Conservation (phyloP, 169 alveolate species). For the Plasmodium billcollinsi region DNA sequence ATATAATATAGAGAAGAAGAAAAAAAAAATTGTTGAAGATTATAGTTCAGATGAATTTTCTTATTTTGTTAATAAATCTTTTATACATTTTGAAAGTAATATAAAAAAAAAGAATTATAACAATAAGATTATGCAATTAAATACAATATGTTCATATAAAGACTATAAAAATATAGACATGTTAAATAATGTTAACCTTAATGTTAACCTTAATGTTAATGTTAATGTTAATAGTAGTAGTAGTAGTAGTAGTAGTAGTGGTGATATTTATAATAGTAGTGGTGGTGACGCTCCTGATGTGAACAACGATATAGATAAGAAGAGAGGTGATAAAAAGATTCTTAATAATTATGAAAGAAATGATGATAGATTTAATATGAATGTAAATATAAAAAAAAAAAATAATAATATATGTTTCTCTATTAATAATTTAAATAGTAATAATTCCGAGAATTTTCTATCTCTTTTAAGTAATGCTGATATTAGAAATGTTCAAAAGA, state of each 20-base stretch:
- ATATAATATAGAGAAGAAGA: not conserved
- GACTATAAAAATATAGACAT: not conserved
- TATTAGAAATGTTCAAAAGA: constrained; percentile 6
- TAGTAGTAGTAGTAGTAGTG: not conserved
- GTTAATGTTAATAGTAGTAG: not conserved
- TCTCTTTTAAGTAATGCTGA: constrained; percentile 32
- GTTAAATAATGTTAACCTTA: not conserved
- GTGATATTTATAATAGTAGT: not conserved
- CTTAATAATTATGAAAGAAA: too few relatives aligned
- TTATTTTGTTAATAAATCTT: constrained; percentile 4
- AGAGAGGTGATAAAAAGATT: too few relatives aligned
- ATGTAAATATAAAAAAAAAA: not conserved
- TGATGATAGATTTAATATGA: not conserved
- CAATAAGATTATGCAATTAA: not conserved
- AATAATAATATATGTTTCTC: constrained; percentile 16
- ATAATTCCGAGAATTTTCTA: constrained; percentile 1
- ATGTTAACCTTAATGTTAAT: too few relatives aligned
- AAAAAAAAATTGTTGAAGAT: not conserved
- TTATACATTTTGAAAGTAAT: not conserved
- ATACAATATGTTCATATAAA: not conserved
- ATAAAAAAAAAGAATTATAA: constrained; percentile 1
- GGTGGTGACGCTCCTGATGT: too few relatives aligned
- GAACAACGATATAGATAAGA: too few relatives aligned
- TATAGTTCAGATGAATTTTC: constrained; percentile 39
- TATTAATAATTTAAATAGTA: constrained; percentile 10